Base-by-base conservation (phyloP, 495 filamentous ascomycete genomes). In the Aspergillus nidulans region DNA sequence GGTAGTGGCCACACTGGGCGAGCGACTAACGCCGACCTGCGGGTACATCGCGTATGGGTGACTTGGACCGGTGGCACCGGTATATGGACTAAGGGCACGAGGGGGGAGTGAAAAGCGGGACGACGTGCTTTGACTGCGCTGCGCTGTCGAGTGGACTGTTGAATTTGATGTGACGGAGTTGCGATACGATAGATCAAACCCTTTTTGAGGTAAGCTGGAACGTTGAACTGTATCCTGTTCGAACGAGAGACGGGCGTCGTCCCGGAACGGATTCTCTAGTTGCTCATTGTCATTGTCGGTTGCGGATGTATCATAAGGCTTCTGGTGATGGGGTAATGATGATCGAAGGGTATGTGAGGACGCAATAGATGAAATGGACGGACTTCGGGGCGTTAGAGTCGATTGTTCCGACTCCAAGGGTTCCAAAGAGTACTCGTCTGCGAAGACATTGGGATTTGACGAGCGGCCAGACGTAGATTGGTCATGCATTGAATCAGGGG, bases 1-100 rank as follows among this genome's bases (percentile, higher is more conserved):
- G 5, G 77, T 80, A 24, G 84, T 91, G 34, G 79, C 77, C 26
- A 81, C 69, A 66, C 88, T 90, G 4, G 84, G 70, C 6, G 85
- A 83, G 40, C 86, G 81, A 55, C 75, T 70, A 15, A 80, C 66
- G n/a, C 72, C 77, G 41, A 79, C 71, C 61, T 81, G 79, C 15
- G 74, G 70, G 54, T 81, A 81, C 77, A 81, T 80, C 34, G 63
- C 77, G 58, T 81, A 81, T 6, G 79, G 79, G 62, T 81, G 78
- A 47, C 79, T 81, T 18, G 79, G 79, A 16, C 77, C 78, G 46
- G 77, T 81, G 16, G 79, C 75, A 42, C 79, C 79, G 30, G 69
- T 77, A 62, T 81, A 81, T 13, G 77, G 79, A 42, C 78, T 81
- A 21, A 81, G 65, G 24, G 76, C 71, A 45, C 77, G 72, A 36